phyloP scores from a whole-genome alignment of 305 asterid genomes.

The Fraxinus sp. region DNA sequence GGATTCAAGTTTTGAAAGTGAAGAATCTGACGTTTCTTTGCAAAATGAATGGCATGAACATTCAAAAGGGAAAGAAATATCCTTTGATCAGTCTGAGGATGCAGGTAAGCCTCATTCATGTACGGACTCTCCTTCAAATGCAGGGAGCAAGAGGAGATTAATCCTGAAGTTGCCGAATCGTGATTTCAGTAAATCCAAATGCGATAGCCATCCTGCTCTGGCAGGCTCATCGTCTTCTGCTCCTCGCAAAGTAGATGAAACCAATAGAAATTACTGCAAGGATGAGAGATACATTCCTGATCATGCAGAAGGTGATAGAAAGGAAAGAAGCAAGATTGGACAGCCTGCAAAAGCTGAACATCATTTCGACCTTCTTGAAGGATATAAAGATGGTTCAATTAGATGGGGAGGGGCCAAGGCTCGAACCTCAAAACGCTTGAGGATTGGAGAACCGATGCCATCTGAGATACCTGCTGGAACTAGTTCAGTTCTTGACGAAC shows the following conservation, averaged over 20 bases:
- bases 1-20: conserved; percentile 63
- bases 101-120: conserved; percentile 36
- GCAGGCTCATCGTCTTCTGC: conserved; percentile 52
- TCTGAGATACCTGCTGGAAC: conserved; percentile 40
- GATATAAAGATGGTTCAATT: conserved; percentile 60
- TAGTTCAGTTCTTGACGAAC: conserved; percentile 43
- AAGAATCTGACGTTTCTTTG: conserved; percentile 71
- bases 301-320: conserved; percentile 38
- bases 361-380: conserved; percentile 67
- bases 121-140: conserved; percentile 49
- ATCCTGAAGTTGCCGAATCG: conserved; percentile 83
- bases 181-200: conserved; percentile 46
- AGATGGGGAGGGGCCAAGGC: conserved; percentile 91
- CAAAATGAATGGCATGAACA: conserved; percentile 46
- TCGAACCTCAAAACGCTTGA: conserved; percentile 78
- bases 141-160: conserved; percentile 62
- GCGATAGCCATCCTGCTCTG: conserved; percentile 37
- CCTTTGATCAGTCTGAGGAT: conserved; percentile 45
- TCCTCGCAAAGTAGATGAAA: conserved; percentile 35
- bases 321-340: conserved; percentile 37
- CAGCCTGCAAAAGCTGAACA: conserved; percentile 33
- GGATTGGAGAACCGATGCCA: conserved; percentile 53
- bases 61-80: conserved; percentile 75
- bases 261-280: conserved; percentile 22
- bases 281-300: conserved; percentile 35